phyloP scores from a whole-genome alignment of 2,329 filamentous ascomycete species.

The Teratosphaeria gauchensis region DNA sequence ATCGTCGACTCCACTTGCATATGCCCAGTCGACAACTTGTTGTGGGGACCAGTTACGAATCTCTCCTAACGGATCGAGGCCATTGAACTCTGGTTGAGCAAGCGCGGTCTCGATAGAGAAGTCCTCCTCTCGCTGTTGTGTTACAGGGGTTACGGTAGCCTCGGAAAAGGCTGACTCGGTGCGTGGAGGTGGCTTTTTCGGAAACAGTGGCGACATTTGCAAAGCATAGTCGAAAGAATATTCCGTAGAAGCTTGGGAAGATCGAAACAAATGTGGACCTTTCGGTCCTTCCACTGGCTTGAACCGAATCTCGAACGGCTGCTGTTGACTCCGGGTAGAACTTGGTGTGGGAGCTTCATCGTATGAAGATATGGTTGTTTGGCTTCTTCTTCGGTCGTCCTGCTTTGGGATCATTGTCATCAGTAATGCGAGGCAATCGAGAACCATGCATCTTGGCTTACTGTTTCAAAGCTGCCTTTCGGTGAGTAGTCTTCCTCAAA shows the following conservation, averaged over 20 bases:
- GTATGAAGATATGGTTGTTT: constrained; percentile 78
- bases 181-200: constrained; percentile 45
- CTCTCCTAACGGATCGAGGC: constrained; percentile 11
- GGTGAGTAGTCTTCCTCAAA: constrained; percentile 43
- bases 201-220: constrained; percentile 64
- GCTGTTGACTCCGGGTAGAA: constrained; percentile 47
- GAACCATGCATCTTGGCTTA: constrained; percentile 35
- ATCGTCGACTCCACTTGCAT: constrained; percentile 68
- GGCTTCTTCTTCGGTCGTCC: constrained; percentile 57
- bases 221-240: constrained; percentile 44
- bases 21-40: constrained; percentile 80
- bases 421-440: not conserved
- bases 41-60: constrained; percentile 61
- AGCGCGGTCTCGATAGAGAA: constrained; percentile 22
- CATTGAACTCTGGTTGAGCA: constrained; percentile 2
- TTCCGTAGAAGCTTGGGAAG: constrained; percentile 51
- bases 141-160: constrained; percentile 19
- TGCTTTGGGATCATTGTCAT: constrained; percentile 17
- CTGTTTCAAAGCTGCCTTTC: constrained; percentile 60
- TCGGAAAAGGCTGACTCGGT: constrained; percentile 34
- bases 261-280: constrained; percentile 79
- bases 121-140: constrained; percentile 11
- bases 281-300: constrained; percentile 69
- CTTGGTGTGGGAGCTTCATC: constrained; percentile 74
- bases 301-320: constrained; percentile 52